Evolutionary conservation across 495 filamentous ascomycete species (phyloP).

Genomic region (Talaromyces adpressus): DNA sequence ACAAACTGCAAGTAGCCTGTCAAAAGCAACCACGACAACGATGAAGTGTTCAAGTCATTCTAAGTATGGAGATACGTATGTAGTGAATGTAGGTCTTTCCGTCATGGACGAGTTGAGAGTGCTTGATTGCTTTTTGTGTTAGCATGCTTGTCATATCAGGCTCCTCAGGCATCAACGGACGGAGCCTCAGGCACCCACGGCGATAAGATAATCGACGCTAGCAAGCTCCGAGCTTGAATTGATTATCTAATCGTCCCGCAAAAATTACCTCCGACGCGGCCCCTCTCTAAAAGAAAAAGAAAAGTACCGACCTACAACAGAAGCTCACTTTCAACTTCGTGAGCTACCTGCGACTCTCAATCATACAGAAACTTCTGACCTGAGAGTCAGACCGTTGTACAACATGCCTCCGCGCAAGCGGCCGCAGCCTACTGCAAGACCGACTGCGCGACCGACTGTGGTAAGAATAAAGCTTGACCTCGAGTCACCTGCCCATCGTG

Average conservation of each 20-base stretch:
- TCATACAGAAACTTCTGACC: background rate
- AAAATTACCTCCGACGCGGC: background rate
- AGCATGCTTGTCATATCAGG: background rate
- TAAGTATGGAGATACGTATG: background rate
- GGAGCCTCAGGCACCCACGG: background rate
- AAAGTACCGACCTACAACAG: background rate
- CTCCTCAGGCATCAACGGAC: background rate
- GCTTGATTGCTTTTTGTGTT: background rate
- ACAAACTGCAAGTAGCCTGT: background rate
- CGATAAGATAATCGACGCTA: background rate
- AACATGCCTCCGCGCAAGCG: constrained; percentile 27
- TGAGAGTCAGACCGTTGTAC: constrained; percentile 2
- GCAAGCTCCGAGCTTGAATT: background rate
- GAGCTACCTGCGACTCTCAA: background rate
- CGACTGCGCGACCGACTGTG: constrained; percentile 19
- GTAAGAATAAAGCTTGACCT: constrained; percentile 1
- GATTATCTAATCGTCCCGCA: constrained; percentile 2
- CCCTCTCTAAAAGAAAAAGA: background rate
- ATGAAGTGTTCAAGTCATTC: background rate
- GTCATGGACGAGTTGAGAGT: background rate
- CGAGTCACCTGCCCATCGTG: background rate
- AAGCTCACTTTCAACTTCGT: background rate
- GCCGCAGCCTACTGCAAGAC: constrained; percentile 20
- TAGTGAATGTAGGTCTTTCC: background rate
- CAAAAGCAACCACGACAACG: background rate